Percentiles rank a stretch among this genome's conserved stretches.
These are phyloP conservation scores for Phoma herbarum DNA, from an alignment of 2,329 filamentous ascomycete species.

Conservation along the genomic window DNA sequence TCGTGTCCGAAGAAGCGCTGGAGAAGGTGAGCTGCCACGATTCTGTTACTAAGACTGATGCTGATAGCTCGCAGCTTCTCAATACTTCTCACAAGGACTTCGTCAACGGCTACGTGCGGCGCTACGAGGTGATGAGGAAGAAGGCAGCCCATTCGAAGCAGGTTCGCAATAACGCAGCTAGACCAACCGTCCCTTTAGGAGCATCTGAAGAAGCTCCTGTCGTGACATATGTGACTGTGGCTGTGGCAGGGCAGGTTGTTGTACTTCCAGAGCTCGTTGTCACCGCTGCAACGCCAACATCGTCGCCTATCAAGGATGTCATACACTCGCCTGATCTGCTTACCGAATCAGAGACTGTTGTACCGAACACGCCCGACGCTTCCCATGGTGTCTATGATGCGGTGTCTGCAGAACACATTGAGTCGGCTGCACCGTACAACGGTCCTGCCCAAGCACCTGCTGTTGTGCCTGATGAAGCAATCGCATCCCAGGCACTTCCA, in stretches of 20 bases:
- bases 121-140: background rate
- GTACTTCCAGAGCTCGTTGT: background rate
- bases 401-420: background rate
- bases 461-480: background rate
- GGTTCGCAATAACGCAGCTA: background rate
- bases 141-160: background rate
- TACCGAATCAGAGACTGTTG: no score
- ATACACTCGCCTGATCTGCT: no score
- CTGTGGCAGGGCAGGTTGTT: background rate
- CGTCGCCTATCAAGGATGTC: background rate
- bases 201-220: no score
- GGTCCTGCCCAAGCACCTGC: background rate
- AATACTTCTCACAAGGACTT: conserved; percentile 8
- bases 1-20: background rate
- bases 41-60: background rate
- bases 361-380: background rate
- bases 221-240: background rate
- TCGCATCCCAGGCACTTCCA: background rate
- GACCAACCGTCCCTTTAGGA: background rate
- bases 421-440: background rate
- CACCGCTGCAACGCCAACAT: background rate
- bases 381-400: background rate
- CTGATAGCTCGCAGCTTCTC: background rate
- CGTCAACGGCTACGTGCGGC: conserved; percentile 6
- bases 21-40: background rate